phyloP scores from a whole-genome alignment of 2,329 filamentous ascomycete species.

The Pseudonectria buxi region DNA sequence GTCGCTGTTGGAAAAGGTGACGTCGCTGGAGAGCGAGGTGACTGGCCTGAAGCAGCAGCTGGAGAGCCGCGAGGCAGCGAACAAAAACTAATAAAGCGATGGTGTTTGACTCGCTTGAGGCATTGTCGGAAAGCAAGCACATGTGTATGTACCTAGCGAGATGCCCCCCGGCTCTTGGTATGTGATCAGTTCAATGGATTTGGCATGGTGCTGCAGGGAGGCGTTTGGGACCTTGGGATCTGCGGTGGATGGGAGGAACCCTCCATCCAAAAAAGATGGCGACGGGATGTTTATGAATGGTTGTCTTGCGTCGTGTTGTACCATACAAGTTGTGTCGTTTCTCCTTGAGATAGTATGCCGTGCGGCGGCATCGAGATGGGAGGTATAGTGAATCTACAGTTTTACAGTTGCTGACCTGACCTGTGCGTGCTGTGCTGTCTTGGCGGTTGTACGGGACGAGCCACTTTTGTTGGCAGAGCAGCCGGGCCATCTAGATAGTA shows the following conservation, averaged over 20 bases:
- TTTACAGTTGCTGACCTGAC: too few relatives aligned
- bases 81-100: constrained; percentile 13
- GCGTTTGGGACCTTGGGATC: constrained; percentile 23
- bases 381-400: constrained; percentile 2
- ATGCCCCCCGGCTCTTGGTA: constrained; percentile 16
- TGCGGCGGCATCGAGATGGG: constrained; percentile 12
- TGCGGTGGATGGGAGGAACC: constrained; percentile 23
- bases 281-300: constrained; percentile 21
- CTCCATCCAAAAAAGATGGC: constrained; percentile 26
- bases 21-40: constrained; percentile 28
- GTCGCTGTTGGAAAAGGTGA: constrained; percentile 28
- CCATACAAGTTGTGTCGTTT: constrained; percentile 18
- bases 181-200: constrained; percentile 10
- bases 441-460: too few relatives aligned
- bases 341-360: constrained; percentile 19
- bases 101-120: constrained; percentile 10
- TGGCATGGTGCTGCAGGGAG: constrained; percentile 23
- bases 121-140: constrained; percentile 1
- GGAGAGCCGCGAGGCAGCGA: constrained; percentile 23
- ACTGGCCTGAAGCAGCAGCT: constrained; percentile 28
- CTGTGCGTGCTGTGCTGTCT: too few relatives aligned
- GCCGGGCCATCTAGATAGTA: too few relatives aligned
- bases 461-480: too few relatives aligned
- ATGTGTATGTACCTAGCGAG: constrained; percentile 12
- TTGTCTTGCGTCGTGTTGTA: constrained; percentile 18